Evolutionary conservation across 306 rosid species (phyloP), one percentile per base, ranked within the genome.

Genomic region (Luffa acutangula): DNA sequence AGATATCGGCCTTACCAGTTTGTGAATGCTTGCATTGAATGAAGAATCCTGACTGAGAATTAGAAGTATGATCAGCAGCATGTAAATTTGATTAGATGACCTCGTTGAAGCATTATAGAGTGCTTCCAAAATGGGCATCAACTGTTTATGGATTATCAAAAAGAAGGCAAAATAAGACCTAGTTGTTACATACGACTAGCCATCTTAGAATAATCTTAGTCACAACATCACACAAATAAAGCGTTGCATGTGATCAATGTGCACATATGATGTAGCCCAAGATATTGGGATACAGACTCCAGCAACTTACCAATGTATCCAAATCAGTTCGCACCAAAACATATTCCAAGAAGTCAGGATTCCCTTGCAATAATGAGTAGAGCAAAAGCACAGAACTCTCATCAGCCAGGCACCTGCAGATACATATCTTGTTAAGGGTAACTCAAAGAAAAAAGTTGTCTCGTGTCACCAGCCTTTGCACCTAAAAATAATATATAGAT

Each of bases 31-130:
- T 52, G 98, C 93, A 89, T 93, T 96, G 83, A 96, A 93, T 70
- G 99, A 89, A 81, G 97, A 93, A 89, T 96, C 99, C 86, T 96
- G 99, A 81, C 98, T 96, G 51, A 96, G 97, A 84, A 96, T 96
- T 81, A 96, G 96, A 85, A 91, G 96, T 82, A 91, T 83, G 83
- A 96, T 96, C 83, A 96, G 87, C 91, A 96, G 82, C 98, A 96
- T 93, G 90, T 96, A 93, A 80, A 96, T 96, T 90, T 96, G 98
- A 89, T 93, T 93, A 62, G 99, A 86, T 13, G 99, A 81, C 88
- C 88, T 90, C 80, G 82, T 89, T 80, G 91, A 89, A 81, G 98
- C 96, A 90, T 88, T 83, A 81, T 96, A 96, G 71, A 96, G 83
- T 14, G 97, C 99, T 91, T 91, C 99, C 91, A 96, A 82, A 83